These are phyloP conservation scores for Scleroderma citrinum DNA, from an alignment of 768 basidiomycete species.

Conservation along the genomic window DNA sequence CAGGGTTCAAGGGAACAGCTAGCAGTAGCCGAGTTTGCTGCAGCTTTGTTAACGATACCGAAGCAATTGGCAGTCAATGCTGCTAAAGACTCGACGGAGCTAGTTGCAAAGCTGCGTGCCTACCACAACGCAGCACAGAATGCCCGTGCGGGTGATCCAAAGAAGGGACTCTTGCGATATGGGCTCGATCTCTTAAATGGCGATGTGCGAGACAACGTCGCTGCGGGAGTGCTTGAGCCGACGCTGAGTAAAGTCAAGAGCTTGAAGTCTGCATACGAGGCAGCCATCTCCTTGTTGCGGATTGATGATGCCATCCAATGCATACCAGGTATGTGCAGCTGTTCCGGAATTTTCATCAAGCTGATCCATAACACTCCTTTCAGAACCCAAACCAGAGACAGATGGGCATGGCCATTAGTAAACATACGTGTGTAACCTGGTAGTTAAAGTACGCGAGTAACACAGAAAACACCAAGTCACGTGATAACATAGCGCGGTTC, in stretches of 20 bases:
- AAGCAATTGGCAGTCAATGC: constrained; percentile 97
- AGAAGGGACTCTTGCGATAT: constrained; percentile 85
- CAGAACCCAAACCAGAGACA: constrained; percentile 67
- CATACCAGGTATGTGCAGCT: constrained; percentile 59
- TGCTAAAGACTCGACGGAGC: constrained; percentile 95
- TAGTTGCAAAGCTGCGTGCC: constrained; percentile 93
- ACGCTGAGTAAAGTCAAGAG: constrained; percentile 97
- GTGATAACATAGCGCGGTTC: constrained; percentile 20
- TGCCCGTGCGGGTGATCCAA: constrained; percentile 84
- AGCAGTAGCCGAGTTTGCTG: constrained; percentile 98
- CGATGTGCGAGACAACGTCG: constrained; percentile 90
- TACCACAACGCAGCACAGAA: constrained; percentile 97
- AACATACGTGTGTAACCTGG: neutral
- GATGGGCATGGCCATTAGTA: constrained; percentile 72
- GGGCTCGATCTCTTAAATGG: constrained; percentile 94
- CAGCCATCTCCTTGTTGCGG: constrained; percentile 87
- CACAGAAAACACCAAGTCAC: constrained; percentile 16
- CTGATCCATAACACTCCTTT: constrained; percentile 8
- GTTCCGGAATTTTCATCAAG: constrained; percentile 8
- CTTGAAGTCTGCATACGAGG: constrained; percentile 94
- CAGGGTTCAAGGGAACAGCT: constrained; percentile 98
- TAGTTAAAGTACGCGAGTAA: neutral
- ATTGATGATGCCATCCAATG: constrained; percentile 97
- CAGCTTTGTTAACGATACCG: constrained; percentile 87
- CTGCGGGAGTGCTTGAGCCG: constrained; percentile 91